These are phyloP conservation scores for Lodderomyces parapsilosis DNA, from an alignment of 1,139 yeast genomes.

Conservation along the genomic window DNA sequence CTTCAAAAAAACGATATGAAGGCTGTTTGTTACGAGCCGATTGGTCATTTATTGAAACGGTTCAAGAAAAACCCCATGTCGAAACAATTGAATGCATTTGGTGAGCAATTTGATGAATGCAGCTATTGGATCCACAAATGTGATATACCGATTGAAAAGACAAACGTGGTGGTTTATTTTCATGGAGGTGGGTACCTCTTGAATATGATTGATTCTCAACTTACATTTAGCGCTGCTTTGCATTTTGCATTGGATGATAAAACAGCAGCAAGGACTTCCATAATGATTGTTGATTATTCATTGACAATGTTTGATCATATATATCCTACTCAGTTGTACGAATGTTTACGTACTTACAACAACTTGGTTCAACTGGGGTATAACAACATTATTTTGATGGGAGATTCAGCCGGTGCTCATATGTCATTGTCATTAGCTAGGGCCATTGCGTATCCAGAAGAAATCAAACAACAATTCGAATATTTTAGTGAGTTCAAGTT, in stretches of 20 bases:
- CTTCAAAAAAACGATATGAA: constrained; percentile 15
- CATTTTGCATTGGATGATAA: constrained; percentile 23
- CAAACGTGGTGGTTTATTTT: constrained; percentile 17
- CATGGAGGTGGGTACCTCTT: constrained; percentile 49
- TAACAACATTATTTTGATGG: constrained; percentile 33
- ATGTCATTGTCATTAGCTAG: constrained; percentile 33
- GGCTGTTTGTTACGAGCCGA: constrained; percentile 14
- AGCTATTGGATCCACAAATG: constrained; percentile 24
- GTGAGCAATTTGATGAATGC: constrained; percentile 24
- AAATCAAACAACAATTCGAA: constrained; percentile 21
- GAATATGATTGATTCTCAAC: constrained; percentile 28
- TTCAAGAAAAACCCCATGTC: constrained; percentile 15
- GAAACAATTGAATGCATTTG: constrained; percentile 20
- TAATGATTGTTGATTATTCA: constrained; percentile 41
- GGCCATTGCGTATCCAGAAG: constrained; percentile 33
- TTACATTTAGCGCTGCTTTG: constrained; percentile 23
- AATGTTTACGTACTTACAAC: constrained; percentile 29
- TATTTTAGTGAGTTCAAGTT: constrained; percentile 22
- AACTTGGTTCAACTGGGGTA: constrained; percentile 28
- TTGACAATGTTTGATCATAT: constrained; percentile 21
- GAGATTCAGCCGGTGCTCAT: constrained; percentile 52
- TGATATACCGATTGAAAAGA: constrained; percentile 9
- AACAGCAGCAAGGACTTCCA: constrained; percentile 21
- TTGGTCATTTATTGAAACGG: constrained; percentile 11
- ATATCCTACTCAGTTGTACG: constrained; percentile 43